A percentile compares a stretch with the other conserved stretches of the same genome.
These are phyloP conservation scores for Xerocomus nothofagi DNA, from an alignment of 1,284 basidiomycete species.

Conservation along the genomic window DNA sequence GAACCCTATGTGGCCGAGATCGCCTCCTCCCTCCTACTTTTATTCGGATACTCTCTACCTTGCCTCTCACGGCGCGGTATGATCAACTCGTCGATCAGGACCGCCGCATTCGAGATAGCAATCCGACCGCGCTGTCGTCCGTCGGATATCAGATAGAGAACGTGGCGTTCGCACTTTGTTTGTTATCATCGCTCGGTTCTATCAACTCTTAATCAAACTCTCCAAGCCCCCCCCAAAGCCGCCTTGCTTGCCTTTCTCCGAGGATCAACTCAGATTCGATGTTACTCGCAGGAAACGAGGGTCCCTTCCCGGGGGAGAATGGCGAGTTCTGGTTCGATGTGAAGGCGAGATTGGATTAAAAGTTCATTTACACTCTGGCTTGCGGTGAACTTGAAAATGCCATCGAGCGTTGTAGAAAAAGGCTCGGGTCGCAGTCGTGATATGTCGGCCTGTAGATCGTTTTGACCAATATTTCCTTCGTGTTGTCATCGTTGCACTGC, in stretches of 20 bases:
- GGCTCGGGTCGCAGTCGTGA: too few species aligned
- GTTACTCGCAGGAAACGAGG: conserved; percentile 25
- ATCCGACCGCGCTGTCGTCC: conserved; percentile 41
- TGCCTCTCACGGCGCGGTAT: conserved; percentile 39
- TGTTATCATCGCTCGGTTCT: conserved; percentile 15
- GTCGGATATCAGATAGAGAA: conserved; percentile 33
- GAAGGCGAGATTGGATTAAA: conserved; percentile 34
- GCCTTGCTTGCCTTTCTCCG: too few species aligned
- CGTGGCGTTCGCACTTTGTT: conserved; percentile 46
- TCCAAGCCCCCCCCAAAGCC: conserved; percentile 13
- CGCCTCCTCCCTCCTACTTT: conserved; percentile 39
- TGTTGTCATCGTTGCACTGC: conserved; percentile 27
- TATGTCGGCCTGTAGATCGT: too few species aligned
- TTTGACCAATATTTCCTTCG: too few species aligned
- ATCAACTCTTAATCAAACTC: background rate
- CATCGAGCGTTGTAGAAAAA: too few species aligned
- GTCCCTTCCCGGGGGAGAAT: conserved; percentile 31
- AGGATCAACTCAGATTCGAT: conserved; percentile 28
- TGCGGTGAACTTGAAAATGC: too few species aligned
- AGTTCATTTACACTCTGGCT: conserved; percentile 36
- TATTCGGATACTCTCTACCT: conserved; percentile 39
- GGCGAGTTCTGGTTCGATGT: conserved; percentile 40
- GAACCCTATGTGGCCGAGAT: conserved; percentile 30
- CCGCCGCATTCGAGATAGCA: too few species aligned
- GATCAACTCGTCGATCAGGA: conserved; percentile 35